Evolutionary conservation across 1,284 basidiomycete genomes (phyloP), one percentile per base, ranked within the genome.

Genomic region (Heimioporus punctisporus): DNA sequence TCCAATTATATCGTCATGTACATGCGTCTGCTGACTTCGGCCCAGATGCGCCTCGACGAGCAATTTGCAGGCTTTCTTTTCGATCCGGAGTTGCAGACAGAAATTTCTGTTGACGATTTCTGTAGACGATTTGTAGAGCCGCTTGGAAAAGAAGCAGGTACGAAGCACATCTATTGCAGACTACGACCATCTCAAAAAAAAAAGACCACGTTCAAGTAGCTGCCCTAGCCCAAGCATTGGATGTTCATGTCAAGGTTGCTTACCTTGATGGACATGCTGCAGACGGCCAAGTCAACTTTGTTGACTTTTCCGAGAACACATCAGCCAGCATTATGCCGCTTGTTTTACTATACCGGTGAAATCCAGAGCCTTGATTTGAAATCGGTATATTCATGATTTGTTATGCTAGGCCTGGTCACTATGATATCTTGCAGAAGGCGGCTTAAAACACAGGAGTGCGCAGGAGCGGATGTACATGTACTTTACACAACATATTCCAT

Each of bases 131-230:
- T 88, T 58, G 93, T 96, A 28, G 92, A 95, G 60, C 85, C 90
- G 2, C 78, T 85, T 46, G 88, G 91, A 17, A 89, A 87, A 65
- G 93, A 96, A 76, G 93, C 93, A 51, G 90, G 88, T 85, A 74
- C 61, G 41, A 31, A n/a, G 52, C 44, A 28, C 24, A n/a, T 23
- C 39, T 27, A 12, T 46, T 12, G 26, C 37, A 43, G 45, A 49
- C 40, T 31, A 48, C 42, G 30, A n/a, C 50, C 28, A 46, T 49
- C 37, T 58, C n/a, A 31, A 46, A 15, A 46, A 37, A 25, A 52
- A 47, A 63, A 85, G 94, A 96, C 62, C 88, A 96, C 62, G 85
- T 92, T 23, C 90, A 94, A 64, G 90, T 96, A 60, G 84, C 83
- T 54, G 93, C 93, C 1, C 77, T 97, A 9, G 83, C 87, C 15